Conservation (phyloP, 495 filamentous ascomycete species). For the Penicillium manginii region DNA sequence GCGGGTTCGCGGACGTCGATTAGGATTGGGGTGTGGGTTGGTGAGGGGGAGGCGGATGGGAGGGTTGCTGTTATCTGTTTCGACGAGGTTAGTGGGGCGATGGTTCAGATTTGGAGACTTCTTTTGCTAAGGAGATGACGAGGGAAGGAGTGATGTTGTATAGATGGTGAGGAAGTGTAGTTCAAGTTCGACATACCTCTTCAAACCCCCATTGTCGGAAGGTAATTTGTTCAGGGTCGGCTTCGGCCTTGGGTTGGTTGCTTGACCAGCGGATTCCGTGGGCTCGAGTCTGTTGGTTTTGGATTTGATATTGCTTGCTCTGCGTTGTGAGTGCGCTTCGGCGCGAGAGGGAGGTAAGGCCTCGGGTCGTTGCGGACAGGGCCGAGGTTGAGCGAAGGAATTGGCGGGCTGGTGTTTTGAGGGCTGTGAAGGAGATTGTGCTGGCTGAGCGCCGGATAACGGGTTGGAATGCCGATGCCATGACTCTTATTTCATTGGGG, state of each 20-base stretch:
- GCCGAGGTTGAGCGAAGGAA: slow-evolving; percentile 13
- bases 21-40: slow-evolving; percentile 39
- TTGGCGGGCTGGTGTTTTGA: slow-evolving; percentile 22
- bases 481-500: slow-evolving; percentile 12
- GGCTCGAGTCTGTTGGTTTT: not conserved
- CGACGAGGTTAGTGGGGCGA: not conserved
- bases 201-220: slow-evolving; percentile 47
- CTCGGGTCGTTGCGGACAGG: slow-evolving; percentile 22
- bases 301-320: not conserved
- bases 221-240: not conserved
- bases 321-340: slow-evolving; percentile 8
- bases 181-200: slow-evolving; percentile 34
- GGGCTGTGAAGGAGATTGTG: slow-evolving; percentile 15
- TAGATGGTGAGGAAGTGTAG: not conserved
- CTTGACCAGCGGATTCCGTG: slow-evolving; percentile 35
- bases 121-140: not conserved
- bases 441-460: slow-evolving; percentile 23
- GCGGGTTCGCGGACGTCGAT: slow-evolving; percentile 84
- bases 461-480: slow-evolving; percentile 30
- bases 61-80: slow-evolving; percentile 45
- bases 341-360: slow-evolving; percentile 9
- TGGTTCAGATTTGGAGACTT: not conserved
- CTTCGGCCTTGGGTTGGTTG: slow-evolving; percentile 7
- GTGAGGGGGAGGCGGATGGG: slow-evolving; percentile 27
- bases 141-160: not conserved